These are phyloP conservation scores for Rhipidocladum racemiflorum DNA, from an alignment of 176 grass and related monocot genomes.

Conservation along the genomic window DNA sequence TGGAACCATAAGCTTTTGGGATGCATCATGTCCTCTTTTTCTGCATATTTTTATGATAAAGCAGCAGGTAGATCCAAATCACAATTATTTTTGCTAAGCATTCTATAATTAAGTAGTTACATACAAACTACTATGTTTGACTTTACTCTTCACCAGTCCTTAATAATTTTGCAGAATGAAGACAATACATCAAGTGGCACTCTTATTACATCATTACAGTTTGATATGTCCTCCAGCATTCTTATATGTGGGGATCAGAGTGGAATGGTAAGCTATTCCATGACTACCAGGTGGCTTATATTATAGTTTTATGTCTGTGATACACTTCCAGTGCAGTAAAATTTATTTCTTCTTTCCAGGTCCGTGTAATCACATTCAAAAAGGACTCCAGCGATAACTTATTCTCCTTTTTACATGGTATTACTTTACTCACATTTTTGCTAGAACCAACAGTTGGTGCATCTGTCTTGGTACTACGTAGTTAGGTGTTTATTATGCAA, in stretches of 20 bases:
- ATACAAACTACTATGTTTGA: conserved; percentile 1
- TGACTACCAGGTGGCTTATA: not conserved
- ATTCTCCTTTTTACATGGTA: conserved; percentile 92
- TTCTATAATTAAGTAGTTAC: conserved; percentile 18
- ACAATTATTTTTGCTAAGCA: conserved; percentile 6
- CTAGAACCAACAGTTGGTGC: conserved; percentile 1
- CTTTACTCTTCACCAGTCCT: not conserved
- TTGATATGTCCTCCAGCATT: conserved; percentile 67
- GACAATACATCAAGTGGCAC: conserved; percentile 44
- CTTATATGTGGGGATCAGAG: conserved; percentile 69
- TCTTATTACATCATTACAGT: conserved; percentile 75
- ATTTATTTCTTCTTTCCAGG: conserved; percentile 40
- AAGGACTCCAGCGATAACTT: conserved; percentile 63
- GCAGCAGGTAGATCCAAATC: conserved; percentile 54
- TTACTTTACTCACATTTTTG: not conserved
- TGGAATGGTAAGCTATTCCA: conserved; percentile 54
- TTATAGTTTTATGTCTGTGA: not conserved
- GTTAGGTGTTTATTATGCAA: not conserved
- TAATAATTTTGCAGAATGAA: conserved; percentile 54
- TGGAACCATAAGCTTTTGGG: conserved; percentile 92
- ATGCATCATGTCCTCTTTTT: conserved; percentile 83
- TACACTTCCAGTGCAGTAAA: conserved; percentile 29
- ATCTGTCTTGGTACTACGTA: not conserved
- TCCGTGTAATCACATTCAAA: conserved; percentile 73
- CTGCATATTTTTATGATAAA: conserved; percentile 77